Conservation (phyloP, 2,329 filamentous ascomycete species). For the Paraphaeosphaeria sporulosa region DNA sequence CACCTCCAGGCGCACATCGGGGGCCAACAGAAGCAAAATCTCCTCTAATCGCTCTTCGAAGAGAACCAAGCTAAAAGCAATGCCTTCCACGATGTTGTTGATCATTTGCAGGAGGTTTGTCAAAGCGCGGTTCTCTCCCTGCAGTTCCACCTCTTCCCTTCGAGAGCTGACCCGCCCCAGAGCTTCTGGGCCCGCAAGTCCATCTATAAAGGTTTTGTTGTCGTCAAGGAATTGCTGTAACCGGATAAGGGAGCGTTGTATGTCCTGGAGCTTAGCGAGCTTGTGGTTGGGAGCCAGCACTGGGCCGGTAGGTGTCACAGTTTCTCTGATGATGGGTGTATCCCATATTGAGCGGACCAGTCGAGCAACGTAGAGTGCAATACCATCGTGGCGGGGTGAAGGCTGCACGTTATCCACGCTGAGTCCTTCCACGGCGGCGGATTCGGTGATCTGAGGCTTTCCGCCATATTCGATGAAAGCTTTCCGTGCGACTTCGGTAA, state of each 20-base stretch:
- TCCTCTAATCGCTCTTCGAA: slow-evolving; percentile 94
- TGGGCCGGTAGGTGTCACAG: slow-evolving; percentile 64
- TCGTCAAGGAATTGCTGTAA: slow-evolving; percentile 81
- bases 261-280: slow-evolving; percentile 71
- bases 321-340: slow-evolving; percentile 71
- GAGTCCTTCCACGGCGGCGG: slow-evolving; percentile 67
- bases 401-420: slow-evolving; percentile 83
- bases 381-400: slow-evolving; percentile 87
- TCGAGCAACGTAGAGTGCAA: slow-evolving; percentile 85
- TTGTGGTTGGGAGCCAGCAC: slow-evolving; percentile 72
- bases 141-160: slow-evolving; percentile 89
- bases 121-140: slow-evolving; percentile 92
- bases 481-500: slow-evolving; percentile 83
- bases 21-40: slow-evolving; percentile 79
- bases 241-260: slow-evolving; percentile 82
- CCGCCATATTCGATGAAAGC: slow-evolving; percentile 94
- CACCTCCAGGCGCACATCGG: slow-evolving; percentile 70
- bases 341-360: slow-evolving; percentile 92
- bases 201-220: slow-evolving; percentile 93
- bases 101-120: slow-evolving; percentile 86
- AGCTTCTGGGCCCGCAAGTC: slow-evolving; percentile 88
- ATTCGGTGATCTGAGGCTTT: slow-evolving; percentile 83
- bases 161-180: slow-evolving; percentile 79
- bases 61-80: slow-evolving; percentile 92
- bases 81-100: slow-evolving; percentile 91